Conservation (phyloP, 208 protist genomes). For the Crithidia sp. region DNA sequence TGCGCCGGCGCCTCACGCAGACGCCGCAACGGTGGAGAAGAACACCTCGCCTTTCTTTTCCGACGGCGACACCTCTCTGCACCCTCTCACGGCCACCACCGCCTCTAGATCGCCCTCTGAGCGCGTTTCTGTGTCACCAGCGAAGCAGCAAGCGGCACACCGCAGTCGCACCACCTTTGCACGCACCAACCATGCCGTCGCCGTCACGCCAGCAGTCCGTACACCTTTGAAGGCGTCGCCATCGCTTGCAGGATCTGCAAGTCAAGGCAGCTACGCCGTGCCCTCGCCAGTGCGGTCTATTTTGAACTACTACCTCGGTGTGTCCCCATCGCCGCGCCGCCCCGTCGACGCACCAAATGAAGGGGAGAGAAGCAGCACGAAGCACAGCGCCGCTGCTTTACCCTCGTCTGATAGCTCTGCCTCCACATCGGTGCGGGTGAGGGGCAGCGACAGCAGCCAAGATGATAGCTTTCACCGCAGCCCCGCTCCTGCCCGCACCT, state of each 20-base stretch:
- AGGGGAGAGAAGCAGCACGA: not conserved
- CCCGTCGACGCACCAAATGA: not conserved
- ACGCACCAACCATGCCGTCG: not conserved
- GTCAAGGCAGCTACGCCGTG: not conserved
- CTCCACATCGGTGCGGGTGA: too few species aligned
- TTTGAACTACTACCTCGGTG: conserved; percentile 21
- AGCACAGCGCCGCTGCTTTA: not conserved
- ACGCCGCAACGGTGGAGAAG: not conserved
- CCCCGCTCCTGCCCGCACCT: conserved; percentile 12
- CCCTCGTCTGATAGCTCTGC: not conserved
- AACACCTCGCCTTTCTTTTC: conserved; percentile 9
- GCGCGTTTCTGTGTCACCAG: not conserved
- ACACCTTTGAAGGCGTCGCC: not conserved
- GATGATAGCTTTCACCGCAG: conserved; percentile 11
- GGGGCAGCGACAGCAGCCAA: too few species aligned
- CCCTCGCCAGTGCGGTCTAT: conserved; percentile 15
- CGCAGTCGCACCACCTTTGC: conserved; percentile 15
- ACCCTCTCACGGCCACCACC: not conserved
- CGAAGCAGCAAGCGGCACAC: not conserved
- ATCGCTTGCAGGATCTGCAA: not conserved
- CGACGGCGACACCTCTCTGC: conserved; percentile 4
- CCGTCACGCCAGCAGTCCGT: too few species aligned
- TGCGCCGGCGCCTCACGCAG: not conserved
- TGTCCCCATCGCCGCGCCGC: conserved; percentile 9
- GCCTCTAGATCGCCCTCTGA: not conserved